Evolutionary conservation across 495 filamentous ascomycete species (phyloP), one percentile per base, ranked within the genome.

Genomic region (Durotheca rogersii): DNA sequence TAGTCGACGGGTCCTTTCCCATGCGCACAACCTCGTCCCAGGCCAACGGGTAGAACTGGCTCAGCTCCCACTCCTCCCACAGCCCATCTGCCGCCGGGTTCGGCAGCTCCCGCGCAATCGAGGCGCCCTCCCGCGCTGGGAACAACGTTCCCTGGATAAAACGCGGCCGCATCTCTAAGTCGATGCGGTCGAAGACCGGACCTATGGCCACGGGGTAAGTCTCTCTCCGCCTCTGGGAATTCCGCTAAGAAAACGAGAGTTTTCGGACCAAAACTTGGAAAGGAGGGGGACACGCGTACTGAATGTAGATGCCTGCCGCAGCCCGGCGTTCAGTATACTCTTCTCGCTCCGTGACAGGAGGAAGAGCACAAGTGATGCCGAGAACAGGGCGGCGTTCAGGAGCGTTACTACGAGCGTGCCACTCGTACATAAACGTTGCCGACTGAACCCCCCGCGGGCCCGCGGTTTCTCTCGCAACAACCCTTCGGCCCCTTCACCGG

Each of bases 1-100:
- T 58, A 4, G 59, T 64, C 11, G 60, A 61, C 1, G 67, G 67
- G 47, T 71, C 69, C 35, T 72, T 73, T 18, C 67, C 69, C 41
- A 71, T 60, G 25, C 47, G 48, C 29, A 51, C 7, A 7, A 70
- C 32, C 23, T 72, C 54, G 18, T 62, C 60, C 10, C 51, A 42
- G 2, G 62, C 60, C 6, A 71, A 40, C 17, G 56, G 41, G 41
- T 68, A 52, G n/a, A 59, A 57, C 4, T 58, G 51, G 15, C 53
- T 60, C 21, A 58, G 38, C 44, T 70, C 69, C 47, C 57, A 65
- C 12, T 69, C 54, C 6, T 55, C 30, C 66, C 65, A 70, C 1
- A 58, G 21, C 14, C 51, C 59, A 37, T 72, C 69, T 2, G 65
- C 61, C 3, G 39, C 54, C 0, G 58, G 10, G 25, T 65, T 67